Conservation (phyloP, 208 protist genomes). For the Leishmania aethiopica region DNA sequence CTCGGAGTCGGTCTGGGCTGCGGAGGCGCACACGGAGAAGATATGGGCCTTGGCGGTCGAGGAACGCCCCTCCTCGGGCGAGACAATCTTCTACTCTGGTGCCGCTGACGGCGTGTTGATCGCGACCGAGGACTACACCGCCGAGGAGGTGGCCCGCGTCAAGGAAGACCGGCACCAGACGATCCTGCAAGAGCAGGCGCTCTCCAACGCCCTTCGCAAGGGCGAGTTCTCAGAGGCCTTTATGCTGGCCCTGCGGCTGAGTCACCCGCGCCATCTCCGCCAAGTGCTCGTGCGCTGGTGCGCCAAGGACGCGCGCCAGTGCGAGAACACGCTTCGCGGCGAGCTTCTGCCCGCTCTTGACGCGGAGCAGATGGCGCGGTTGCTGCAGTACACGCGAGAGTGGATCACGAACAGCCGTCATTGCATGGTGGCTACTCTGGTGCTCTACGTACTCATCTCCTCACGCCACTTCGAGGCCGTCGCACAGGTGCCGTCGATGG, state of each 20-base stretch:
- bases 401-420: constrained; percentile 92
- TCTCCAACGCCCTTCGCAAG: constrained; percentile 82
- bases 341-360: constrained; percentile 61
- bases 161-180: constrained; percentile 62
- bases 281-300: constrained; percentile 82
- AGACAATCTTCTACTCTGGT: constrained; percentile 79
- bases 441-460: constrained; percentile 64
- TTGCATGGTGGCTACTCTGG: constrained; percentile 75
- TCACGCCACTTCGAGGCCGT: constrained; percentile 72
- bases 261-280: constrained; percentile 87
- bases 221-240: constrained; percentile 83
- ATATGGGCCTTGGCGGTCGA: constrained; percentile 81
- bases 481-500: constrained; percentile 55
- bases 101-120: constrained; percentile 86
- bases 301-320: constrained; percentile 55
- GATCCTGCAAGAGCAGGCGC: constrained; percentile 83
- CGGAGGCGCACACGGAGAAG: constrained; percentile 83
- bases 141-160: constrained; percentile 77
- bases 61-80: constrained; percentile 27
- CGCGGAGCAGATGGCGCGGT: constrained; percentile 63
- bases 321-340: constrained; percentile 58
- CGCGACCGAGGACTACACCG: constrained; percentile 91
- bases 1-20: constrained; percentile 80
- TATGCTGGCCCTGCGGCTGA: constrained; percentile 79
- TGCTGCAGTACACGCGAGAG: constrained; percentile 91